A percentile compares a stretch with the other conserved stretches of the same genome.
Conservation (phyloP, 2,329 filamentous ascomycete species). For the Hypoxylon rubiginosum region DNA sequence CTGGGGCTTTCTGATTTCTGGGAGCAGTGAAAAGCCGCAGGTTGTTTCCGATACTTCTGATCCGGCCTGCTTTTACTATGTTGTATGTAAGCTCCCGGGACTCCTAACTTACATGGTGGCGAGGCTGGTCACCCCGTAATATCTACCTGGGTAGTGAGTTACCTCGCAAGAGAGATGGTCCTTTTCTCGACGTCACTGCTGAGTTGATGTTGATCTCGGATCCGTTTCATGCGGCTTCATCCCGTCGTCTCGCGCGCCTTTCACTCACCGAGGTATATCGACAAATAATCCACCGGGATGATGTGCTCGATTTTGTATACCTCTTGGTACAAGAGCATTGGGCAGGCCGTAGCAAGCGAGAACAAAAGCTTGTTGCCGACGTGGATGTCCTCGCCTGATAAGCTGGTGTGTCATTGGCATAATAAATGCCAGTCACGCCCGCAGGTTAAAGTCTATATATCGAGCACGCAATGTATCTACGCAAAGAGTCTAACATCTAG, state of each 20-base stretch:
- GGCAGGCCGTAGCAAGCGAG: background rate
- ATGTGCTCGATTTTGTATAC: constrained; percentile 10
- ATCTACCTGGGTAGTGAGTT: no score
- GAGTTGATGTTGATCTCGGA: background rate
- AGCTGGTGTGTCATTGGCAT: background rate
- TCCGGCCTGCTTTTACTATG: constrained; percentile 16
- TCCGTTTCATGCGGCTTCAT: background rate
- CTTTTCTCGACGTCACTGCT: constrained; percentile 19
- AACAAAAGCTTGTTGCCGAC: background rate
- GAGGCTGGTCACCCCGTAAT: constrained; percentile 5
- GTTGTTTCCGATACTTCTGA: constrained; percentile 38
- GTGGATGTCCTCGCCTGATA: background rate
- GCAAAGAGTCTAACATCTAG: constrained; percentile 8
- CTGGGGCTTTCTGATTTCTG: constrained; percentile 24
- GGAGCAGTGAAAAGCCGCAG: constrained; percentile 34
- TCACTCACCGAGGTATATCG: constrained; percentile 1
- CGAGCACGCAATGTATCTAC: constrained; percentile 16
- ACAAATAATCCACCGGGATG: constrained; percentile 9
- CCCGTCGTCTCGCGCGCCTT: background rate
- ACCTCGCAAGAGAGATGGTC: background rate
- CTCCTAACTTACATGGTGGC: constrained; percentile 12
- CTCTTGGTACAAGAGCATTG: background rate
- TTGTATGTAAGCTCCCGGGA: no score
- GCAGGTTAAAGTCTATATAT: background rate
- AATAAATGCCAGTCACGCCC: background rate